Evolutionary conservation across 441 rosid genomes (phyloP).

Genomic region (Kokia cookei): DNA sequence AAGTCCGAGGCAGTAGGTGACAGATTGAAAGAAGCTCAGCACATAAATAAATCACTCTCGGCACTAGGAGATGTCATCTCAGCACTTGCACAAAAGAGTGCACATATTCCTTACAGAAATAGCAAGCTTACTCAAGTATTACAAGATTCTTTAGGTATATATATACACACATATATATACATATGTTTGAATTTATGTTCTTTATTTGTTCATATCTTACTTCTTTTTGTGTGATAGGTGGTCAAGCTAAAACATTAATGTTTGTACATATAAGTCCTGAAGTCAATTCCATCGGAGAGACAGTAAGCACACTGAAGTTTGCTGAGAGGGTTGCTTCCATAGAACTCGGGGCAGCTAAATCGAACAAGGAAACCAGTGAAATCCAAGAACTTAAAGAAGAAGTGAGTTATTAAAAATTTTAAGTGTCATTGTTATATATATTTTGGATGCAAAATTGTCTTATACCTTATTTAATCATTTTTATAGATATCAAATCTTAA

Average conservation of each 20-base stretch:
- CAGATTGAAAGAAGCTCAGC: conserved; percentile 91
- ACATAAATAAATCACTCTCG: conserved; percentile 81
- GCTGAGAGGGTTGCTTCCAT: conserved; percentile 4
- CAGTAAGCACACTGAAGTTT: not conserved
- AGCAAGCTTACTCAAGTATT: conserved; percentile 35
- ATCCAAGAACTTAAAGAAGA: not conserved
- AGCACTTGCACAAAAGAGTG: conserved; percentile 87
- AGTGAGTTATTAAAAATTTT: not conserved
- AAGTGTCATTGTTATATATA: not conserved
- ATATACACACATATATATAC: not conserved
- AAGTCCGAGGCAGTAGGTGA: conserved; percentile 37
- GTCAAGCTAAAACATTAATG: not conserved
- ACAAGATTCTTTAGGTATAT: conserved; percentile 83
- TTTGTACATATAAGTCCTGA: not conserved
- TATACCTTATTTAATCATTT: not conserved
- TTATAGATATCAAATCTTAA: conserved; percentile 54
- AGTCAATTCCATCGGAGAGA: not conserved
- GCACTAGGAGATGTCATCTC: conserved; percentile 90
- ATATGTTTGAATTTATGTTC: not conserved
- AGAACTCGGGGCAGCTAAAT: not conserved
- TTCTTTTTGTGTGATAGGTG: not conserved
- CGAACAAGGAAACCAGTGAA: not conserved
- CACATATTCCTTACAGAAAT: conserved; percentile 83
- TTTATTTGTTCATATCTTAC: not conserved
- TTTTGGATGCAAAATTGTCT: not conserved